phyloP scores from a whole-genome alignment of 2,329 filamentous ascomycete genomes.

The Mariannaea sp. region DNA sequence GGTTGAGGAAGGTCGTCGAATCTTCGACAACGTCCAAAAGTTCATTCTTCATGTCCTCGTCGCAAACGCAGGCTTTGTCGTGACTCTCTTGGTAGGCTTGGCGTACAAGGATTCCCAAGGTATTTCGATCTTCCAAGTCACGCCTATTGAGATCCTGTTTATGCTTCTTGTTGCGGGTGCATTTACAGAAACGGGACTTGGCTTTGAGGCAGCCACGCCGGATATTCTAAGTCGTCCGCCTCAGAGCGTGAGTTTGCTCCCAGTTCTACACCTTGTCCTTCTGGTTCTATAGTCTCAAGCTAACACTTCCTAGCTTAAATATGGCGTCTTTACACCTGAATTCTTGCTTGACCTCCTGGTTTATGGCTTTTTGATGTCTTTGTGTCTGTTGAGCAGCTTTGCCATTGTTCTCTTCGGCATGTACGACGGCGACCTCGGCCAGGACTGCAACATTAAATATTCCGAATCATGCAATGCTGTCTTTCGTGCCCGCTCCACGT shows the following conservation, averaged over 20 bases:
- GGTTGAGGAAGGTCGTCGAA: conserved; percentile 71
- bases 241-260: conserved; percentile 56
- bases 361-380: conserved; percentile 69
- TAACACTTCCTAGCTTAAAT: conserved; percentile 39
- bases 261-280: background rate
- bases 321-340: conserved; percentile 68
- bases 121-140: conserved; percentile 71
- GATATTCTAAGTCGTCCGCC: conserved; percentile 74
- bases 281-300: background rate
- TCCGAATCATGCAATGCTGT: conserved; percentile 60
- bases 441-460: conserved; percentile 63
- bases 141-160: conserved; percentile 76
- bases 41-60: conserved; percentile 71
- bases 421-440: conserved; percentile 59
- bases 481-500: conserved; percentile 73
- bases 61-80: conserved; percentile 72
- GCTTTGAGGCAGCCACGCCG: conserved; percentile 70
- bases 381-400: conserved; percentile 57
- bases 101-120: conserved; percentile 68
- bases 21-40: conserved; percentile 77
- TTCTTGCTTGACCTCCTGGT: conserved; percentile 68
- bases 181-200: conserved; percentile 75
- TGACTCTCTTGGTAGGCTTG: conserved; percentile 70
- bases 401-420: conserved; percentile 56
- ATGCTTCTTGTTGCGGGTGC: conserved; percentile 79